Conservation (phyloP, 2,329 filamentous ascomycete genomes). For the Onygenales sp. region DNA sequence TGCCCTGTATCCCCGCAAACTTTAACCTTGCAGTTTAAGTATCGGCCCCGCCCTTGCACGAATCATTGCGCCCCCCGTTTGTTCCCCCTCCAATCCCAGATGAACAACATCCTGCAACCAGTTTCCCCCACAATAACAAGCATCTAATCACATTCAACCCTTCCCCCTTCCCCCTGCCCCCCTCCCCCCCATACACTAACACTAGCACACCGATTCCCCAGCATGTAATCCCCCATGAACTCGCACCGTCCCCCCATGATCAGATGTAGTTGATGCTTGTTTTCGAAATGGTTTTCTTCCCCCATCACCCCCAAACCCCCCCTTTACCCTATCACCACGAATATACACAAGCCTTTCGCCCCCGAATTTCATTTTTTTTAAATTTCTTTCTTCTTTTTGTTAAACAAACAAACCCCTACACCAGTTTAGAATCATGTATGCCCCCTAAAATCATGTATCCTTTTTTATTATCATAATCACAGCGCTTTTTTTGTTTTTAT, state of each 20-base stretch:
- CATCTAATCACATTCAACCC: neutral
- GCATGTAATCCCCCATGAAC: neutral
- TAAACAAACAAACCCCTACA: slow-evolving; percentile 17
- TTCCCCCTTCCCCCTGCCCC: neutral
- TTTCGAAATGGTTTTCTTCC: slow-evolving; percentile 12
- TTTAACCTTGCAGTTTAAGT: neutral
- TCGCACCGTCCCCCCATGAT: neutral
- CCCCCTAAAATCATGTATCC: slow-evolving; percentile 33
- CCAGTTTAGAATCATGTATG: slow-evolving; percentile 25
- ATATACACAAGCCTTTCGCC: neutral
- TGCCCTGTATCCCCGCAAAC: neutral
- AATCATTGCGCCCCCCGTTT: slow-evolving; percentile 3
- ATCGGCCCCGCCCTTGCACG: neutral
- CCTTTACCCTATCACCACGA: neutral
- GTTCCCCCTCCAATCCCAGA: neutral
- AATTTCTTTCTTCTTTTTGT: slow-evolving; percentile 12
- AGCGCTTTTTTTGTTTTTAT: slow-evolving; percentile 1
- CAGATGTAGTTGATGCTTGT: slow-evolving; percentile 9
- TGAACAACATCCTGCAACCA: slow-evolving; percentile 1
- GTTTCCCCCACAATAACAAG: neutral
- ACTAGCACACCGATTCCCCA: neutral
- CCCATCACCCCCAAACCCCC: neutral
- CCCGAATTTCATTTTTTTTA: slow-evolving; percentile 4
- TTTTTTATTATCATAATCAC: slow-evolving; percentile 13
- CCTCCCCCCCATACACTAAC: neutral